These are phyloP conservation scores for Powellomyces hirtus DNA, from an alignment of 192 early-diverging fungal genomes.

Conservation along the genomic window DNA sequence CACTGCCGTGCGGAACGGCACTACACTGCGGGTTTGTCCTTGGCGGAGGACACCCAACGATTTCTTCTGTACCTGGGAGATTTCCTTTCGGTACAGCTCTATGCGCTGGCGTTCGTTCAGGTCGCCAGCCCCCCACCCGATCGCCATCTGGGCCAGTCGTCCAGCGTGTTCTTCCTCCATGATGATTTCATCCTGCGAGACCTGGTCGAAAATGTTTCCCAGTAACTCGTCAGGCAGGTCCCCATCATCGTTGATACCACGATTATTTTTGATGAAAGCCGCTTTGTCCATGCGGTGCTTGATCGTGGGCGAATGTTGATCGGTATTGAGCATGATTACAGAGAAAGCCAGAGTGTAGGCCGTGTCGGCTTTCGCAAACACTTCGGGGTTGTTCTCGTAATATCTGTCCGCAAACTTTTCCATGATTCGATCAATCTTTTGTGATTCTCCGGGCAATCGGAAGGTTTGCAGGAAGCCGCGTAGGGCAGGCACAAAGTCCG, in stretches of 20 bases:
- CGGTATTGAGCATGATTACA: slow-evolving; percentile 67
- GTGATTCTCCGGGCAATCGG: slow-evolving; percentile 62
- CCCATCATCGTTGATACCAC: slow-evolving; percentile 85
- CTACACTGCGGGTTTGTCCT: slow-evolving; percentile 27
- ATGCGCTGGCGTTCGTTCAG: slow-evolving; percentile 46
- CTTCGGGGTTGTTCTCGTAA: slow-evolving; percentile 58
- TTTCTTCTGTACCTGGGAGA: slow-evolving; percentile 55
- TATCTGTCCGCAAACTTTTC: slow-evolving; percentile 69
- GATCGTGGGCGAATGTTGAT: slow-evolving; percentile 56
- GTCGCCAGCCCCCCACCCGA: slow-evolving; percentile 51
- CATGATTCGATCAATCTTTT: slow-evolving; percentile 67
- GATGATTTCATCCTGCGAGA: slow-evolving; percentile 81
- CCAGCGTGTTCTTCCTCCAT: slow-evolving; percentile 85
- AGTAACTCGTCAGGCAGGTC: slow-evolving; percentile 75
- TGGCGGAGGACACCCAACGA: slow-evolving; percentile 31
- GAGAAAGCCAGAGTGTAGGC: slow-evolving; percentile 63
- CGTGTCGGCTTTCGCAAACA: slow-evolving; percentile 63
- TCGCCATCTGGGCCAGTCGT: slow-evolving; percentile 50
- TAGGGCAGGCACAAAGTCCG: slow-evolving; percentile 57
- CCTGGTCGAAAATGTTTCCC: slow-evolving; percentile 77
- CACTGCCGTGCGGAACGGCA: slow-evolving; percentile 42
- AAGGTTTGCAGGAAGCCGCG: slow-evolving; percentile 58
- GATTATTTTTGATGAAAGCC: slow-evolving; percentile 61
- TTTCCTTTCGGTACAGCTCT: slow-evolving; percentile 54
- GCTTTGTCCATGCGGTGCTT: slow-evolving; percentile 60